Evolutionary conservation across 2,329 filamentous ascomycete species (phyloP), one percentile per base, ranked within the genome.

Genomic region (Chaetomium globosum): DNA sequence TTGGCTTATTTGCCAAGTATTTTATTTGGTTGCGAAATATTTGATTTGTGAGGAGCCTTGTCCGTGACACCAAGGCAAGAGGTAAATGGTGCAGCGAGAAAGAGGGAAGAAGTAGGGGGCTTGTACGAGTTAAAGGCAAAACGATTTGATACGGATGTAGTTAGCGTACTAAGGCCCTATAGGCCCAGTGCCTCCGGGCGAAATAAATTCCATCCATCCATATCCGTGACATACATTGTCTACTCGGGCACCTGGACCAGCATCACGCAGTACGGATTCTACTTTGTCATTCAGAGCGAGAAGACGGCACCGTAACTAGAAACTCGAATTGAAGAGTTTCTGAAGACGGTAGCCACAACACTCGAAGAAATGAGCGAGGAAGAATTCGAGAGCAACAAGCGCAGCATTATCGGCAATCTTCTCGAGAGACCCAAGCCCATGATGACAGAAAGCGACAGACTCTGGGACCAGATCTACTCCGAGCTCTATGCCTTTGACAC

Each of bases 381-480:
- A 1, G 92, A 94, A 9, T 98, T 99, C 71, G 92, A 97, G 74
- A 88, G 87, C 56, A 92, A 98, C 80, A 97, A 97, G 80, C 86
- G 90, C 71, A 96, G 93, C 73, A 82, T 98, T 51, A 88, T 97
- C 73, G 92, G 91, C 74, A 93, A 93, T 78, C 83, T 92, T 19
- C 80, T 96, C 26, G 93, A 98, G 79, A 97, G 96, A 77, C 77
- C 96, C 71, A 97, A 97, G 83, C 97, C 97, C 70, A 80, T 99
- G 55, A 85, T 89, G 66, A 90, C 94, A 69, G 95, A 99, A 79
- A 92, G 89, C 5, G 85, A 83, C 63, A 85, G 92, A 52, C 89
- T 96, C 75, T 97, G 92, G 93, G 83, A 83, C 59, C 92, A 97
- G 73, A 92, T 99, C 71, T 85, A 87, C 59, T 90, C 85, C 60